Evolutionary conservation across 1,139 yeast species (phyloP).

Genomic region (Sugiyamaella sp.): DNA sequence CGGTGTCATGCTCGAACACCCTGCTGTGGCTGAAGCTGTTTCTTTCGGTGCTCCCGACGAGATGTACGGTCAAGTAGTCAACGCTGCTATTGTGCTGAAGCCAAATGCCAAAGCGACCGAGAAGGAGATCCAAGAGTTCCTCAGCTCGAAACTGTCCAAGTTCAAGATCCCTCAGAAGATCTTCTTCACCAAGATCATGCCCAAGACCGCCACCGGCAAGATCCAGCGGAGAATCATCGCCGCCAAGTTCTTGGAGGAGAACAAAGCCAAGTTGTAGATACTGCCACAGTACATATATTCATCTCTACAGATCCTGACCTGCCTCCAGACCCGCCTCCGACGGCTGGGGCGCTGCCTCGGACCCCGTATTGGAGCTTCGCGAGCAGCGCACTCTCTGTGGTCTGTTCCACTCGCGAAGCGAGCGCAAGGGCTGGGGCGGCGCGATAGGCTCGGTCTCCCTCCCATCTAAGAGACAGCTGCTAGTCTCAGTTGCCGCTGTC

Average conservation of each 20-base stretch:
- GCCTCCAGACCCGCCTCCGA: not conserved
- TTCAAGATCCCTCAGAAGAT: slow-evolving; percentile 62
- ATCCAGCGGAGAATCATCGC: slow-evolving; percentile 66
- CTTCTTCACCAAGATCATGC: slow-evolving; percentile 60
- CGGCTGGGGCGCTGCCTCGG: not conserved
- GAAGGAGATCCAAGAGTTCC: slow-evolving; percentile 50
- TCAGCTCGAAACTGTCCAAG: slow-evolving; percentile 51
- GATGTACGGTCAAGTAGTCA: slow-evolving; percentile 66
- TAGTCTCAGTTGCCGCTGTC: slow-evolving; percentile 4
- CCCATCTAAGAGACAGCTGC: not conserved
- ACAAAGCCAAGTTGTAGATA: slow-evolving; percentile 36
- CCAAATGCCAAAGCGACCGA: slow-evolving; percentile 45
- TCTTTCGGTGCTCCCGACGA: slow-evolving; percentile 64
- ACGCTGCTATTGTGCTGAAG: slow-evolving; percentile 63
- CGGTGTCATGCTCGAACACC: slow-evolving; percentile 56
- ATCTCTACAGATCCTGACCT: not conserved
- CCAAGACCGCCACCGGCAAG: slow-evolving; percentile 74
- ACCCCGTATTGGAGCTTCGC: too few species aligned
- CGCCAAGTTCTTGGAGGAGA: slow-evolving; percentile 40
- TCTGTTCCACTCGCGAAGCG: too few species aligned
- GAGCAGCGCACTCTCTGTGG: too few species aligned
- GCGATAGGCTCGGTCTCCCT: too few species aligned
- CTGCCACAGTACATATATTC: not conserved
- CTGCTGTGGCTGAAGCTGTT: slow-evolving; percentile 65
- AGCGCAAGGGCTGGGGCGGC: too few species aligned